A percentile compares a stretch with the other conserved stretches of the same genome.
Conservation (phyloP, 805 yeast genomes). For the Sugiyamaella valdiviana region DNA sequence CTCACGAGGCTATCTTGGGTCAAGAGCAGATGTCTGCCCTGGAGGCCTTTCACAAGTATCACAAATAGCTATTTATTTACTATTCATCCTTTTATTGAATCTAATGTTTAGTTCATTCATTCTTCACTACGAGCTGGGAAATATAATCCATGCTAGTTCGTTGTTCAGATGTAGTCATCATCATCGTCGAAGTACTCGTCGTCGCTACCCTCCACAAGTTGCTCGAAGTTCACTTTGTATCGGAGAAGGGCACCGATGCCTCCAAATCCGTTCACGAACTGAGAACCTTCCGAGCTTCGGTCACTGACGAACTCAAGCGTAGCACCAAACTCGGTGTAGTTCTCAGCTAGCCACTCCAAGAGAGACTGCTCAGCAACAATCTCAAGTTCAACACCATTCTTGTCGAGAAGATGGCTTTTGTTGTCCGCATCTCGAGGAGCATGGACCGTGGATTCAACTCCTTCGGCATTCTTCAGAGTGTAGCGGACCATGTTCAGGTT, state of each 20-base stretch:
- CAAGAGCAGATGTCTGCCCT: conserved; percentile 62
- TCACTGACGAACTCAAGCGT: conserved; percentile 93
- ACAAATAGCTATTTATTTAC: not conserved
- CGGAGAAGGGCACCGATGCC: conserved; percentile 96
- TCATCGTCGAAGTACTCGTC: conserved; percentile 67
- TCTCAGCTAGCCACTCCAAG: conserved; percentile 97
- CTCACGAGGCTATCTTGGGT: conserved; percentile 66
- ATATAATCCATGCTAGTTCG: too few species aligned
- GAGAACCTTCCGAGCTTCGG: conserved; percentile 97
- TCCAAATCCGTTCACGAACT: conserved; percentile 96
- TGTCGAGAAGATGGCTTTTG: conserved; percentile 72
- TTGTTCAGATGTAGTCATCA: conserved; percentile 6
- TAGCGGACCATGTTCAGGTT: conserved; percentile 81
- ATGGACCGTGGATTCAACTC: conserved; percentile 64
- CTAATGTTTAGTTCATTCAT: not conserved
- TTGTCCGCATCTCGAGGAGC: conserved; percentile 68
- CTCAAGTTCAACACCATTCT: conserved; percentile 87
- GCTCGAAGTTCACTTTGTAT: conserved; percentile 95
- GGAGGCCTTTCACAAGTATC: conserved; percentile 28
- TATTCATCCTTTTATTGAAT: not conserved
- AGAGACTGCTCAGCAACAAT: conserved; percentile 74
- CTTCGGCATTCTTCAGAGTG: conserved; percentile 77
- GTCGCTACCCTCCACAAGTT: conserved; percentile 79
- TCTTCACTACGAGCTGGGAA: not conserved
- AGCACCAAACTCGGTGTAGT: conserved; percentile 92